Evolutionary conservation across 768 basidiomycete species (phyloP).

Genomic region (Podaxis carcinomalis): DNA sequence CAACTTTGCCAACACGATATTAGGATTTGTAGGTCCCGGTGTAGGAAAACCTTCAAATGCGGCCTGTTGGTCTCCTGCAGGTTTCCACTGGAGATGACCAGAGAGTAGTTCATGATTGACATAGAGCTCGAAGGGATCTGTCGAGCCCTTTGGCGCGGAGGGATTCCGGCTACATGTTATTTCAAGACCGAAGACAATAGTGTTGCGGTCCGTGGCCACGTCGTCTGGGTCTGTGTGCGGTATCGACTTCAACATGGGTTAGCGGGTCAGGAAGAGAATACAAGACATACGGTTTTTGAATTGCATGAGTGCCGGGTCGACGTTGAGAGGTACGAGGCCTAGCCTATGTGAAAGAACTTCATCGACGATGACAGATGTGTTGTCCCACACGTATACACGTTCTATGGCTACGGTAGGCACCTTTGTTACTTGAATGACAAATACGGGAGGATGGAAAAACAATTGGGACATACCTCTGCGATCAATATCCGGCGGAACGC

Average conservation of each 20-base stretch:
- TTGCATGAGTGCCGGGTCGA: conserved; percentile 76
- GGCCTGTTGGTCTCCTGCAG: conserved; percentile 75
- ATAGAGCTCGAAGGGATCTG: conserved; percentile 64
- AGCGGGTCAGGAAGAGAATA: neutral
- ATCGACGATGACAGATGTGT: conserved; percentile 90
- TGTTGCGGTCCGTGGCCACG: conserved; percentile 82
- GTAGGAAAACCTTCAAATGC: conserved; percentile 44
- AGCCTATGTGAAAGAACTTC: conserved; percentile 92
- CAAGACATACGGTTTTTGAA: conserved; percentile 37
- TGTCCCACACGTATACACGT: conserved; percentile 89
- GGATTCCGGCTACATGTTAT: conserved; percentile 61
- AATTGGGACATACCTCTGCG: conserved; percentile 65
- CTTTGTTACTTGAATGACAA: conserved; percentile 32
- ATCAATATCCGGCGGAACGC: conserved; percentile 90
- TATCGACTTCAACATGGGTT: neutral
- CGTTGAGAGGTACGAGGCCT: conserved; percentile 84
- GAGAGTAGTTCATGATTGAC: conserved; percentile 67
- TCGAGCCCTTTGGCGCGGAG: conserved; percentile 46
- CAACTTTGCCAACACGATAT: conserved; percentile 89
- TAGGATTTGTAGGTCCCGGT: conserved; percentile 66
- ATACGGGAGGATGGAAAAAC: neutral
- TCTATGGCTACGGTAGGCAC: conserved; percentile 92
- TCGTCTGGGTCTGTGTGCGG: conserved; percentile 36
- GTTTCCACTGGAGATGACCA: conserved; percentile 66
- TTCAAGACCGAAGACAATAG: conserved; percentile 80